Conservation (phyloP, 2,329 filamentous ascomycete species). For the Trichoderma harzianum region DNA sequence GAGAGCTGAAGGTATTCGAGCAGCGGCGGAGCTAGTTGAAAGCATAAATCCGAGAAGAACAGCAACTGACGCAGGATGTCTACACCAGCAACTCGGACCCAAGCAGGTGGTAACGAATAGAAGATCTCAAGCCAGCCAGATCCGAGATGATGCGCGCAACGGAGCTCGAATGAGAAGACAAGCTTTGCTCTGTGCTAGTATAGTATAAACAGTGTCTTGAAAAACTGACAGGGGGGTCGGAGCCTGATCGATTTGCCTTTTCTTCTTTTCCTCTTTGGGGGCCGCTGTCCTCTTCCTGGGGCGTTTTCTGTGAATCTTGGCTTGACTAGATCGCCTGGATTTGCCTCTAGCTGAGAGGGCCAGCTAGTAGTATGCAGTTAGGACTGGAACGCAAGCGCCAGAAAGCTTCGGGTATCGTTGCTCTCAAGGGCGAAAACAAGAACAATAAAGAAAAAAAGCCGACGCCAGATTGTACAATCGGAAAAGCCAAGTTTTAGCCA, state of each 20-base stretch:
- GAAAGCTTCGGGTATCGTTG: neutral
- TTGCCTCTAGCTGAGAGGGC: neutral
- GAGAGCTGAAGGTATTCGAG: neutral
- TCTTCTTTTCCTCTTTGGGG: neutral
- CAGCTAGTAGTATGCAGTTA: neutral
- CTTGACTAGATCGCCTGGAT: neutral
- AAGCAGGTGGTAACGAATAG: conserved; percentile 16
- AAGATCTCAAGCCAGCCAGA: neutral
- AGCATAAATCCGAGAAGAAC: neutral
- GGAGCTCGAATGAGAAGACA: neutral
- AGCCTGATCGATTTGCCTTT: neutral
- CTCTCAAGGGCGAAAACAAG: neutral
- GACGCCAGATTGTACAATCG: neutral
- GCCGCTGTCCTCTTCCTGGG: neutral
- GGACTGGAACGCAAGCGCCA: neutral
- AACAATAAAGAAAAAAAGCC: neutral
- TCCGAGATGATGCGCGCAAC: neutral
- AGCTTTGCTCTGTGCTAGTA: neutral
- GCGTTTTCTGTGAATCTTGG: neutral
- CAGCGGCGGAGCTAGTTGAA: neutral
- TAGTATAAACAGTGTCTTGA: neutral
- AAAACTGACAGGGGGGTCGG: neutral
- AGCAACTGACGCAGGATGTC: neutral
- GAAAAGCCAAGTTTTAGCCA: neutral
- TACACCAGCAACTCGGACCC: conserved; percentile 7